Conservation (phyloP, 2,329 filamentous ascomycete genomes). For the Pseudocercospora ulei region DNA sequence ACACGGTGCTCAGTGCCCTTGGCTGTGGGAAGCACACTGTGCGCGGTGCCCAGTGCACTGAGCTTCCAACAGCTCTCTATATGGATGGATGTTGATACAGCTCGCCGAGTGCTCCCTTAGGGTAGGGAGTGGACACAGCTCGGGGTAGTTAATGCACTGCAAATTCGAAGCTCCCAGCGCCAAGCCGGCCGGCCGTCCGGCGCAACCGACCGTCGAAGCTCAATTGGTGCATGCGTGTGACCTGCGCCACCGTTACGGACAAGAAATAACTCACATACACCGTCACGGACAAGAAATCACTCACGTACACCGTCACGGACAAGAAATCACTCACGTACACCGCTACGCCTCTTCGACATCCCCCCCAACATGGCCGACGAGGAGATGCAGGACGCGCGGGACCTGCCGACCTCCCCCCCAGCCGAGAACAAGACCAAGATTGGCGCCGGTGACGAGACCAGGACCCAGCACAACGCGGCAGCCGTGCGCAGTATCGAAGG, state of each 20-base stretch:
- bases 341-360: neutral
- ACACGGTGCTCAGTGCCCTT: too few relatives aligned
- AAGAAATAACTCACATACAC: neutral
- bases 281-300: neutral
- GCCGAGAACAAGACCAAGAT: slow-evolving; percentile 15
- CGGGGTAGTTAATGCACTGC: too few relatives aligned
- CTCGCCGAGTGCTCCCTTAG: too few relatives aligned
- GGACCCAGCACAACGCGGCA: slow-evolving; percentile 62
- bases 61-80: too few relatives aligned
- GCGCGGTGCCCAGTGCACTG: too few relatives aligned
- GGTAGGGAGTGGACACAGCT: too few relatives aligned
- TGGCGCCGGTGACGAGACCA: slow-evolving; percentile 48
- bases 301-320: neutral
- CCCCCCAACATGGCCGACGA: slow-evolving; percentile 32
- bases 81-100: too few relatives aligned
- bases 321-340: neutral
- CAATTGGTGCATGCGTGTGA: too few relatives aligned
- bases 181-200: slow-evolving; percentile 6
- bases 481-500: slow-evolving; percentile 80
- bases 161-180: too few relatives aligned
- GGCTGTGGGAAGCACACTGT: too few relatives aligned
- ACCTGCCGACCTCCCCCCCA: slow-evolving; percentile 39
- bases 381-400: slow-evolving; percentile 55
- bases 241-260: too few relatives aligned
- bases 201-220: too few relatives aligned